A percentile compares a stretch with the other conserved stretches of the same genome.
These are phyloP conservation scores for Niebla homalea DNA, from an alignment of 495 filamentous ascomycete genomes.

Conservation along the genomic window DNA sequence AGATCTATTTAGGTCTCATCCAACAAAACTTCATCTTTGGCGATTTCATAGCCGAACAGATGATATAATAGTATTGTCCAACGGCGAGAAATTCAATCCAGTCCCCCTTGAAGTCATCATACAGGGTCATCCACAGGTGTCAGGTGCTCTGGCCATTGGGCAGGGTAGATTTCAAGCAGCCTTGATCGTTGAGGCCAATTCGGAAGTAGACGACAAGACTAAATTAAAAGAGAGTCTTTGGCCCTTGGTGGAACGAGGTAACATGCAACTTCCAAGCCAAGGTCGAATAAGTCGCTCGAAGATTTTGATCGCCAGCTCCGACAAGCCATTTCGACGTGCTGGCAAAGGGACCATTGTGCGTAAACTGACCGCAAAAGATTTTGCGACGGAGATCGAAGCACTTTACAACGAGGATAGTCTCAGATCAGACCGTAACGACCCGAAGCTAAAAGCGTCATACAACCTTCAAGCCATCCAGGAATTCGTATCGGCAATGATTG, in stretches of 20 bases:
- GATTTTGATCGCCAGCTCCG: constrained; percentile 30
- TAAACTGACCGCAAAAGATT: constrained; percentile 18
- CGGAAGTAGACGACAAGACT: constrained; percentile 21
- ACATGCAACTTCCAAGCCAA: constrained; percentile 11
- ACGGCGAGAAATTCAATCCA: constrained; percentile 49
- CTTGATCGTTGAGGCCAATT: constrained; percentile 36
- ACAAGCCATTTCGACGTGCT: constrained; percentile 38
- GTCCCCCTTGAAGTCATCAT: constrained; percentile 36
- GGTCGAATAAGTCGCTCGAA: constrained; percentile 1
- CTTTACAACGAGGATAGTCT: too few relatives aligned
- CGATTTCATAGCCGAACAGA: constrained; percentile 38
- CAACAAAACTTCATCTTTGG: constrained; percentile 32
- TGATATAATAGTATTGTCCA: constrained; percentile 47
- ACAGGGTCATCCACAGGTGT: constrained; percentile 28
- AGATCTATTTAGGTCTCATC: constrained; percentile 41
- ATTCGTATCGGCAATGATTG: too few relatives aligned
- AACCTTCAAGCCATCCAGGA: too few relatives aligned
- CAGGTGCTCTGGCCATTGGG: constrained; percentile 40
- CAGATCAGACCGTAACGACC: too few relatives aligned
- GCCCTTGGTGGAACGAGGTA: constrained; percentile 28
- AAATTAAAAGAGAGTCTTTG: constrained; percentile 22
- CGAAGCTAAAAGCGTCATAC: too few relatives aligned
- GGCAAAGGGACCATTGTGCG: constrained; percentile 45
- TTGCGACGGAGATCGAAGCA: constrained; percentile 3
- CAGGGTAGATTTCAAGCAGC: constrained; percentile 31